Conservation (phyloP, 2,329 filamentous ascomycete species). For the Alternaria gansuensis region DNA sequence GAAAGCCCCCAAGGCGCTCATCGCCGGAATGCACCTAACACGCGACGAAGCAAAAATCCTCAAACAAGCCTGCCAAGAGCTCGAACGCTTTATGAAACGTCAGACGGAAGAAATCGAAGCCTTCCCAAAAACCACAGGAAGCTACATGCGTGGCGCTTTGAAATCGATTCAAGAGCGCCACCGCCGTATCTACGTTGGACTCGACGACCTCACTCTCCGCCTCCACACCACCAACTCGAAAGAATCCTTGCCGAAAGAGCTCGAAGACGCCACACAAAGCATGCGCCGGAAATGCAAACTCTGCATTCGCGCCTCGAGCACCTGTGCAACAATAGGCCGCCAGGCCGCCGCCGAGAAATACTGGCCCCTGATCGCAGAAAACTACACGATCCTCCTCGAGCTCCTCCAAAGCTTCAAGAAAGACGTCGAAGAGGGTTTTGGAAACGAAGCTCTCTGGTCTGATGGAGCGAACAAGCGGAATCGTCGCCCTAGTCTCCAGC, state of each 20-base stretch:
- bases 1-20: neutral
- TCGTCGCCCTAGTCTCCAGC: neutral
- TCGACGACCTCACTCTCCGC: neutral
- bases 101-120: neutral
- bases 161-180: neutral
- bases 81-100: neutral
- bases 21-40: constrained; percentile 2
- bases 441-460: neutral
- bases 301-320: neutral
- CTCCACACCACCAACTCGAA: neutral
- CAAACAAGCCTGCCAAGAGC: neutral
- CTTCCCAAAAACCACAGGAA: neutral
- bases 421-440: neutral
- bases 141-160: neutral
- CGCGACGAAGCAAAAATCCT: neutral
- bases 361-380: neutral
- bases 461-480: neutral
- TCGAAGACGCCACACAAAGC: neutral
- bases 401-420: neutral
- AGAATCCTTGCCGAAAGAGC: neutral
- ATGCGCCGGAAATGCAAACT: neutral
- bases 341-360: neutral
- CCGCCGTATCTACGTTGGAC: neutral
- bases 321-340: neutral
- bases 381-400: neutral